phyloP scores from a whole-genome alignment of 441 rosid genomes.

The Bruguiera hainesii region DNA sequence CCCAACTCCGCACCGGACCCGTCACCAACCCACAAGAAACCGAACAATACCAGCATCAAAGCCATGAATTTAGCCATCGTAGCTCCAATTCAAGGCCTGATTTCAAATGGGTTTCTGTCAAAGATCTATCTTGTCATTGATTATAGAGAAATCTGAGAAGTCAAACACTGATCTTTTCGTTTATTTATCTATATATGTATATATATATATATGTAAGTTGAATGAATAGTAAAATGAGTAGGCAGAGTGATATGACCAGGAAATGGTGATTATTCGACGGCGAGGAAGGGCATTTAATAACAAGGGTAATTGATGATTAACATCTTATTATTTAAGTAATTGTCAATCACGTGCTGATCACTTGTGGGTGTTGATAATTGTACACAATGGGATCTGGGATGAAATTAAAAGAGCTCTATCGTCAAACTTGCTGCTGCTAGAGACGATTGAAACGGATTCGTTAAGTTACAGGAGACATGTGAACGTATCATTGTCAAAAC shows the following conservation, averaged over 20 bases:
- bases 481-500: neutral
- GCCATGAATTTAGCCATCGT: conserved; percentile 38
- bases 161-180: conserved; percentile 28
- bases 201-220: neutral
- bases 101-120: conserved; percentile 32
- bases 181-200: neutral
- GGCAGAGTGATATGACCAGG: conserved; percentile 22
- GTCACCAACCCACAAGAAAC: conserved; percentile 25
- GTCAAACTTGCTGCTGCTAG: neutral
- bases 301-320: neutral
- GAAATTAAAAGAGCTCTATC: neutral
- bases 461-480: no score
- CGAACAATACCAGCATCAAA: conserved; percentile 22
- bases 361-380: neutral
- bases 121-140: conserved; percentile 41
- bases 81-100: conserved; percentile 28
- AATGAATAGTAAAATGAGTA: conserved; percentile 18
- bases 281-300: conserved; percentile 23
- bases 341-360: neutral
- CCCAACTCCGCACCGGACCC: conserved; percentile 35
- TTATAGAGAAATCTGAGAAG: conserved; percentile 23
- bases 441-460: conserved; percentile 4
- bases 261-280: conserved; percentile 1
- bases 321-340: neutral
- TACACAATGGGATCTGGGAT: neutral